Conservation (phyloP, 2,329 filamentous ascomycete species). For the Ambrosiella cleistominuta region DNA sequence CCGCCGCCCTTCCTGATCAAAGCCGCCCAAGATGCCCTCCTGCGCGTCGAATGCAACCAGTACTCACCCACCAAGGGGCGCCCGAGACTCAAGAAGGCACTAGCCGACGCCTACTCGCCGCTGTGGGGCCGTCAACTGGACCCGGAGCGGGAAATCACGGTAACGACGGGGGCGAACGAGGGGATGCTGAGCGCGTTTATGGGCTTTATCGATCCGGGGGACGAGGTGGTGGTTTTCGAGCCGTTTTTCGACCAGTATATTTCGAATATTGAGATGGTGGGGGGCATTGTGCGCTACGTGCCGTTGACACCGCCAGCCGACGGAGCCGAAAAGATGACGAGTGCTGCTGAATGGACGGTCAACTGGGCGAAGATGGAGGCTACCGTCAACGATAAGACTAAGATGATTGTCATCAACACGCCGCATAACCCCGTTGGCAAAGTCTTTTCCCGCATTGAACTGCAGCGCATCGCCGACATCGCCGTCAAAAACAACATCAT, state of each 20-base stretch:
- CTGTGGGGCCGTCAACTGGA: slow-evolving; percentile 69
- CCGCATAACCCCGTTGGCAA: slow-evolving; percentile 92
- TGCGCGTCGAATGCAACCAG: slow-evolving; percentile 92
- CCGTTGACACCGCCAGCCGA: slow-evolving; percentile 78
- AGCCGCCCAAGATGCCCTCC: slow-evolving; percentile 76
- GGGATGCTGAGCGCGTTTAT: slow-evolving; percentile 94
- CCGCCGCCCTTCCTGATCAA: slow-evolving; percentile 79
- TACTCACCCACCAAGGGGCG: slow-evolving; percentile 93
- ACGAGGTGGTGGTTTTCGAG: slow-evolving; percentile 96
- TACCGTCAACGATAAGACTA: slow-evolving; percentile 70
- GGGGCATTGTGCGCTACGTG: slow-evolving; percentile 86
- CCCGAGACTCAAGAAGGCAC: slow-evolving; percentile 77
- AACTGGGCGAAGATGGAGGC: slow-evolving; percentile 68
- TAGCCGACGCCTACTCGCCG: slow-evolving; percentile 81
- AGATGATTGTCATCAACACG: slow-evolving; percentile 88
- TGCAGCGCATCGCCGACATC: slow-evolving; percentile 68
- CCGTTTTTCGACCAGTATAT: slow-evolving; percentile 99
- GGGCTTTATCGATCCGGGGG: slow-evolving; percentile 85
- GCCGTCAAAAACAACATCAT: slow-evolving; percentile 89
- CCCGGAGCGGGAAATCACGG: slow-evolving; percentile 81
- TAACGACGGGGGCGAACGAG: slow-evolving; percentile 84
- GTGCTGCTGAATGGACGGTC: slow-evolving; percentile 74
- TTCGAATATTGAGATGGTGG: slow-evolving; percentile 96
- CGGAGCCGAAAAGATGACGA: slow-evolving; percentile 62
- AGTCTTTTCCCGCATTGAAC: slow-evolving; percentile 71